Evolutionary conservation across 1,139 yeast genomes (phyloP).

Genomic region (Blastobotrys malaysiensis): DNA sequence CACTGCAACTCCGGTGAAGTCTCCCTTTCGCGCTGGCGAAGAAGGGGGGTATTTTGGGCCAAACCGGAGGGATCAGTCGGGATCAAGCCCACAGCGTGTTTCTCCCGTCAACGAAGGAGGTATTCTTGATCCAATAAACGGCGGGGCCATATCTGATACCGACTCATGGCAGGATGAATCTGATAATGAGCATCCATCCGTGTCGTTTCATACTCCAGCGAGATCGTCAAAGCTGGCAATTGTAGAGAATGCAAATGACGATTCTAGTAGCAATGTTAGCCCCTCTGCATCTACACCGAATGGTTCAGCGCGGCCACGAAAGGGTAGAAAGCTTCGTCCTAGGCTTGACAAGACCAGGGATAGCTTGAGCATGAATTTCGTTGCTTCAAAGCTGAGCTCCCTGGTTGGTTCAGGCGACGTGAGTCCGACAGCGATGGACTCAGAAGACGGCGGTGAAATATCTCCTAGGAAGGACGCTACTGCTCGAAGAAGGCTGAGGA

Average conservation of each 20-base stretch:
- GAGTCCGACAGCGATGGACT: neutral
- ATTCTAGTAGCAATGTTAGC: neutral
- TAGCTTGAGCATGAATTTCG: neutral
- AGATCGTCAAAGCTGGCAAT: conserved; percentile 8
- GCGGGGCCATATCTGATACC: conserved; percentile 10
- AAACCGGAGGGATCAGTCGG: neutral
- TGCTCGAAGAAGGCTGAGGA: conserved; percentile 11
- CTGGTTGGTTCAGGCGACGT: neutral
- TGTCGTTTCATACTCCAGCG: conserved; percentile 8
- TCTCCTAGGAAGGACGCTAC: neutral
- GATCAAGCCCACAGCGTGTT: neutral
- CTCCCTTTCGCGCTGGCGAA: neutral
- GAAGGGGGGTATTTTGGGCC: neutral
- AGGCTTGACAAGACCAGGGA: neutral
- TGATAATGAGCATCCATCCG: conserved; percentile 10
- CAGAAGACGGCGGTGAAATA: conserved; percentile 2
- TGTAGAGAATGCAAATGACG: conserved; percentile 2
- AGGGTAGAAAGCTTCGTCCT: neutral
- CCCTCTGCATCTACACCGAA: neutral
- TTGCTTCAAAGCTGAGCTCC: neutral
- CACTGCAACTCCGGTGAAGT: neutral
- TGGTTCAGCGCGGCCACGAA: neutral
- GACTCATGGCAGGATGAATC: conserved; percentile 16
- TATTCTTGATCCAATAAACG: neutral
- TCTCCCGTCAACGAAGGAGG: neutral